These are phyloP conservation scores for Neurospora africana DNA, from an alignment of 495 filamentous ascomycete genomes.

Conservation along the genomic window DNA sequence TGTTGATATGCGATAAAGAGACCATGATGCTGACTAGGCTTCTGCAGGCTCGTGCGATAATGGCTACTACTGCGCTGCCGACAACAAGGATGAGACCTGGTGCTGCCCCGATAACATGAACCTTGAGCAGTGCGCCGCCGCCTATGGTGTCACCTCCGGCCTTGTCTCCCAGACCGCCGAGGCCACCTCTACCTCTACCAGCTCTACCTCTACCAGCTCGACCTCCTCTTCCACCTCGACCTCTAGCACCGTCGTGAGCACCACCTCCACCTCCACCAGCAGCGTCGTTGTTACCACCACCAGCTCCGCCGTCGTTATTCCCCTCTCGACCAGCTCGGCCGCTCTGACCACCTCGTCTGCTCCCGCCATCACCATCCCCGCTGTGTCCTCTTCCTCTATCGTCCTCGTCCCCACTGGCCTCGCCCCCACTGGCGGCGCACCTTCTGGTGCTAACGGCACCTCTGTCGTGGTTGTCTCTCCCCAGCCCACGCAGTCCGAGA, in stretches of 20 bases:
- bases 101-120: conserved; percentile 37
- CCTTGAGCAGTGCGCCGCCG: conserved; percentile 31
- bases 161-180: conserved; percentile 26
- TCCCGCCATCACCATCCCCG: background rate
- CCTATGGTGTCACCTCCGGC: conserved; percentile 26
- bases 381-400: background rate
- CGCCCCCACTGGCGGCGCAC: background rate
- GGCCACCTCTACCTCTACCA: conserved; percentile 14
- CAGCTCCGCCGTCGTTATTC: background rate
- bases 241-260: background rate
- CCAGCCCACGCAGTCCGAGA: conserved; percentile 5
- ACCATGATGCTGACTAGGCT: conserved; percentile 2
- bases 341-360: conserved; percentile 8
- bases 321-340: conserved; percentile 2
- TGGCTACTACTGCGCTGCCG: conserved; percentile 37
- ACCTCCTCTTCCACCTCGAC: conserved; percentile 12
- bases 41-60: conserved; percentile 34
- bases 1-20: background rate
- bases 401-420: background rate
- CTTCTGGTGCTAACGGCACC: background rate
- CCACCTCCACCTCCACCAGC: conserved; percentile 4
- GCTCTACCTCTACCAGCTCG: conserved; percentile 7
- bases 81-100: conserved; percentile 28
- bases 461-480: background rate
- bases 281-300: background rate